Base-by-base conservation (phyloP, 2,329 filamentous ascomycete genomes). In the Lachnellula occidentalis region DNA sequence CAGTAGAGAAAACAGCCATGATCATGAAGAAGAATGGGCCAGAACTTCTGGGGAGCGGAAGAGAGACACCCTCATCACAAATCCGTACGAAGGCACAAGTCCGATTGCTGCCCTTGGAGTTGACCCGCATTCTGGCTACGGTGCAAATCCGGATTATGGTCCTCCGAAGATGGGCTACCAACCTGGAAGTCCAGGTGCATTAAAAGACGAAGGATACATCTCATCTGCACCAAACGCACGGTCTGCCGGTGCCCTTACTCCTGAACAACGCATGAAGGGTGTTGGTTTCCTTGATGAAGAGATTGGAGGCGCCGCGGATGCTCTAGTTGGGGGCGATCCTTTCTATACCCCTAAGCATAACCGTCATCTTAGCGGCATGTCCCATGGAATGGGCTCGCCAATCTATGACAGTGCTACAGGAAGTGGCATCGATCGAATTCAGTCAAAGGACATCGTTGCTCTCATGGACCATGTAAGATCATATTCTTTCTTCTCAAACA, bases 361-460 rank as follows among this genome's bases (percentile, higher is more conserved):
- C 36, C 83, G 89, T 48, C 85, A 94, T 64, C 76, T 92, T 46
- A 95, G 90, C 67, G 92, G 90, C 48, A 87, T 96, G 74, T 96
- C 92, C 7, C 90, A 96, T 66, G 92, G 92, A 45, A 90, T 96
- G 81, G 80, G 78, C 3, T 94, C 91, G 31, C 92, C 92, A 2
- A 77, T 97, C 19, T 97, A 96, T 66, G 94, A 99, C 68, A 85
- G 89, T 56, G 82, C 92, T 3, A 95, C 89, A 1, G 92, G 92
- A 50, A 85, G 83, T 58, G 92, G 91, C 34, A 88, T 96, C 50
- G 92, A 97, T 62, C 81, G 87, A 47, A 97, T 99, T 50, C 87
- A 97, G 69, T 96, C 91, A 45, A 94, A 95, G 73, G 94, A 99
- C 67, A 95, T 99, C 64, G 88, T 99, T 60, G 90, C 92, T 22